phyloP scores from a whole-genome alignment of 495 filamentous ascomycete species.

The Staphylotrichum longicolle region DNA sequence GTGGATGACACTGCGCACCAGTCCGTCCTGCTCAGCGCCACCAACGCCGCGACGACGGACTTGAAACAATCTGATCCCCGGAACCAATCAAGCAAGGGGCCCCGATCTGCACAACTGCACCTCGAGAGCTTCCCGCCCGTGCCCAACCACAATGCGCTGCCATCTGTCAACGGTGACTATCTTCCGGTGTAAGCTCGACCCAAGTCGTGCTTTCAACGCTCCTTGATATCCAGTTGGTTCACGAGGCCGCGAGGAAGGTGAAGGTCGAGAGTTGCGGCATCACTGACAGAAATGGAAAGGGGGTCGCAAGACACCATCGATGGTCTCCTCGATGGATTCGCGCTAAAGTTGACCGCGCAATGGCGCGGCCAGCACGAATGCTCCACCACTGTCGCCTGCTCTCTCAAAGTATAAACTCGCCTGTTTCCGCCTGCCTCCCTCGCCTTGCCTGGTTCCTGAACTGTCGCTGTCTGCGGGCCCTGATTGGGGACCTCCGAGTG shows the following conservation, averaged over 20 bases:
- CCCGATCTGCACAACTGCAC: constrained; percentile 1
- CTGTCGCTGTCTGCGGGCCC: constrained; percentile 17
- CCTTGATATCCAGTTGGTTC: too few relatives aligned
- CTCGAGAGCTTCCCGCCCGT: constrained; percentile 8
- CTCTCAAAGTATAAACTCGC: constrained; percentile 14
- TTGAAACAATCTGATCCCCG: constrained; percentile 32
- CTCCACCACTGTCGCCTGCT: constrained; percentile 1
- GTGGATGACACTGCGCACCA: constrained; percentile 1
- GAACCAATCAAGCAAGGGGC: constrained; percentile 27
- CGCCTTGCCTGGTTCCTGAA: constrained; percentile 25
- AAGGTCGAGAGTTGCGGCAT: too few relatives aligned
- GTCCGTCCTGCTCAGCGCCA: constrained; percentile 5
- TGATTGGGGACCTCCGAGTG: constrained; percentile 33
- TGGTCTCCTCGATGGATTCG: too few relatives aligned
- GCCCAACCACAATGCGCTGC: constrained; percentile 20
- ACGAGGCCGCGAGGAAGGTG: too few relatives aligned
- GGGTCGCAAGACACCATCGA: too few relatives aligned
- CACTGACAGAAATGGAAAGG: too few relatives aligned
- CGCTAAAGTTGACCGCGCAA: too few relatives aligned
- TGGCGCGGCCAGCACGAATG: too few relatives aligned
- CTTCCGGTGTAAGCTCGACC: constrained; percentile 4
- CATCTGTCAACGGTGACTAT: constrained; percentile 19
- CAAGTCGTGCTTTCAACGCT: neutral
- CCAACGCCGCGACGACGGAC: constrained; percentile 13
- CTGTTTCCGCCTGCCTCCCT: constrained; percentile 5